Base-by-base conservation (phyloP, 2,329 filamentous ascomycete species). In the Trichoderma sp. region DNA sequence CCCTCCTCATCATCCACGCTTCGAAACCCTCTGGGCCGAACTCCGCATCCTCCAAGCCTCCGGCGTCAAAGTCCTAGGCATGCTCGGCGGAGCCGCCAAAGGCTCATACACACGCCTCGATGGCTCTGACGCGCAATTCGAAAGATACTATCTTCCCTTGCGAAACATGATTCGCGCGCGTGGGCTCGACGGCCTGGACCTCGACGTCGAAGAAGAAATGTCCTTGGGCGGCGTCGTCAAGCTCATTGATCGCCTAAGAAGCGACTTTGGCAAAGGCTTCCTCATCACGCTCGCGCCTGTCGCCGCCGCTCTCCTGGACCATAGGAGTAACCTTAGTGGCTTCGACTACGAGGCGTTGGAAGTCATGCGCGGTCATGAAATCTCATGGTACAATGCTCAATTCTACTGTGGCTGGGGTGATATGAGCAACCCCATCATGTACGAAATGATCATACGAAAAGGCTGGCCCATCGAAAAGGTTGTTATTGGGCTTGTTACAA, bases 321-420 rank as follows among this genome's bases (percentile, higher is more conserved):
- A 83, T 29, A 82, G 82, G 27, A 84, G 83, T 63, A 93, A 94
- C 82, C 88, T 97, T 3, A 95, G 93, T 76, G 95, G 95, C 0
- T 98, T 98, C 83, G 89, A 91, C 82, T 98, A 98, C 83, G 88
- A 91, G 62, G 87, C 91, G 12, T 88, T 98, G 3, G 94, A 97
- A 82, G 87, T 88, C 12, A 88, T 90, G 83, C 87, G 90, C 6
- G 92, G 92, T 1, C 84, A 83, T 18, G 88, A 92, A 60, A 93
- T 98, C 33, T 88, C 89, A 3, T 98, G 95, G 91, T 98, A 98
- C 83, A 98, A 98, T 81, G 89, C 93, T 6, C 95, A 98, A 81
- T 97, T 98, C 84, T 98, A 98, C 87, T 97, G 94, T 81, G 95
- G 95, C 2, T 98, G 94, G 92, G 94, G 94, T 9, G 87, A 88